Evolutionary conservation across 1,284 basidiomycete genomes (phyloP).

Genomic region (Leccinum subspadiceum): DNA sequence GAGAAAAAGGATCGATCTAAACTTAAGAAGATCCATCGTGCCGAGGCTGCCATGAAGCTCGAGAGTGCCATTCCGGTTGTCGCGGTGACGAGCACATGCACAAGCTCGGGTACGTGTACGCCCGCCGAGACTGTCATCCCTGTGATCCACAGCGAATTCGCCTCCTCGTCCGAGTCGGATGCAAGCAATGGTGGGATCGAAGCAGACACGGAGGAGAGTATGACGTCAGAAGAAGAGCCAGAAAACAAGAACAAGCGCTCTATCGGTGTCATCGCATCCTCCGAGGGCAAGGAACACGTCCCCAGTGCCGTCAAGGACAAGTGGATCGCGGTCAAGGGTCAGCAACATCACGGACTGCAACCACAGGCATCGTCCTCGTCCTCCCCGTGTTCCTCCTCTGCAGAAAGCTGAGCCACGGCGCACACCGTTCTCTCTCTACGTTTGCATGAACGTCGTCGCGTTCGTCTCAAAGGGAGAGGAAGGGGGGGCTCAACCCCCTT

Average conservation of each 20-base stretch:
- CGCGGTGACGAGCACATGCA: slow-evolving; percentile 16
- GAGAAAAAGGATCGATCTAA: slow-evolving; percentile 60
- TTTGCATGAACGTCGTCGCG: background rate
- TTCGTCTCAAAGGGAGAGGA: background rate
- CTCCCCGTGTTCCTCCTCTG: background rate
- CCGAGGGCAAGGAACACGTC: slow-evolving; percentile 30
- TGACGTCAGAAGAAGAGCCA: slow-evolving; percentile 68
- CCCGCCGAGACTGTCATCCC: slow-evolving; percentile 33
- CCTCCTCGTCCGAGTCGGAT: slow-evolving; percentile 56
- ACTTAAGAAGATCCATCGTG: slow-evolving; percentile 49
- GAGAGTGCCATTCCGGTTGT: slow-evolving; percentile 25
- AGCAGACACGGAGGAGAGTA: slow-evolving; percentile 70
- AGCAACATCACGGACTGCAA: slow-evolving; percentile 10
- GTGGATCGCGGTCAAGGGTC: slow-evolving; percentile 65
- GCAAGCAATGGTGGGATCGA: slow-evolving; percentile 56
- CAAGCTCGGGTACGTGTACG: slow-evolving; percentile 18
- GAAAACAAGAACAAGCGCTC: slow-evolving; percentile 35
- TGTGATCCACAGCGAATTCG: slow-evolving; percentile 20
- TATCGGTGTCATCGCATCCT: slow-evolving; percentile 19
- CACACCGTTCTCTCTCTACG: background rate
- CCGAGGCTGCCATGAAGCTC: slow-evolving; percentile 37
- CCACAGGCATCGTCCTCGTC: slow-evolving; percentile 1
- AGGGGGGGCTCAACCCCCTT: background rate
- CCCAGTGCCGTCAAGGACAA: slow-evolving; percentile 47
- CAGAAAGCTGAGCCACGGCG: slow-evolving; percentile 9